Conservation (phyloP, 805 yeast species). For the Suhomyces prunicola region DNA sequence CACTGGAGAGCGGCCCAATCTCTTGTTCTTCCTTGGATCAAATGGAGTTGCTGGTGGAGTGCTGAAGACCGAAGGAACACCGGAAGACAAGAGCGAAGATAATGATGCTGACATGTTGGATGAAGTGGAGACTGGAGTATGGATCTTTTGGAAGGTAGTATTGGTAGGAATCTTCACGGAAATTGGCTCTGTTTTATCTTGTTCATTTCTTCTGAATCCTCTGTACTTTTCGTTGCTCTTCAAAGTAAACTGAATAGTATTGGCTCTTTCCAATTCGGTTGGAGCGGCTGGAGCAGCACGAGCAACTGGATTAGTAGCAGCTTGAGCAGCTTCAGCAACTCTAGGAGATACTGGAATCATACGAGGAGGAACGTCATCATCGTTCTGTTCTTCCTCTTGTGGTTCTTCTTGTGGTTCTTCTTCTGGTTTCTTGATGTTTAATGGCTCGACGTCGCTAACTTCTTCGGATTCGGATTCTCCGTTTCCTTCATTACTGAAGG, state of each 20-base stretch:
- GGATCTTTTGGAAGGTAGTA: constrained; percentile 7
- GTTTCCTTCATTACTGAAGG: constrained; percentile 9
- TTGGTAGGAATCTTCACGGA: constrained; percentile 19
- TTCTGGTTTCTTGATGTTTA: constrained; percentile 16
- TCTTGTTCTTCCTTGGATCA: constrained; percentile 21
- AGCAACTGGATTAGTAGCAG: constrained; percentile 8
- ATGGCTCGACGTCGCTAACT: constrained; percentile 23
- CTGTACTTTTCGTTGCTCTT: constrained; percentile 34
- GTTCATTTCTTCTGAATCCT: constrained; percentile 40
- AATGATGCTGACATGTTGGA: constrained; percentile 12
- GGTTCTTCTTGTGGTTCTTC: background rate
- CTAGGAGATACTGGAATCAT: constrained; percentile 9
- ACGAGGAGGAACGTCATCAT: constrained; percentile 3
- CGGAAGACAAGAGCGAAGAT: constrained; percentile 9
- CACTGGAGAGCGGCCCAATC: constrained; percentile 12
- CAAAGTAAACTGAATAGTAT: constrained; percentile 24
- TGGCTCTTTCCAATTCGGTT: constrained; percentile 3
- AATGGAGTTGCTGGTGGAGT: constrained; percentile 16
- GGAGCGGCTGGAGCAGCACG: background rate
- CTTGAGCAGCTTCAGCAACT: constrained; percentile 8
- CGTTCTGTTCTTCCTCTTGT: constrained; percentile 8
- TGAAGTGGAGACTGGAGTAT: constrained; percentile 3
- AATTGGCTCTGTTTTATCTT: constrained; percentile 18
- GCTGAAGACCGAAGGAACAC: background rate
- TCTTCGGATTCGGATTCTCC: constrained; percentile 6